phyloP scores from a whole-genome alignment of 345 rosid species.

The Citrus maxima region DNA sequence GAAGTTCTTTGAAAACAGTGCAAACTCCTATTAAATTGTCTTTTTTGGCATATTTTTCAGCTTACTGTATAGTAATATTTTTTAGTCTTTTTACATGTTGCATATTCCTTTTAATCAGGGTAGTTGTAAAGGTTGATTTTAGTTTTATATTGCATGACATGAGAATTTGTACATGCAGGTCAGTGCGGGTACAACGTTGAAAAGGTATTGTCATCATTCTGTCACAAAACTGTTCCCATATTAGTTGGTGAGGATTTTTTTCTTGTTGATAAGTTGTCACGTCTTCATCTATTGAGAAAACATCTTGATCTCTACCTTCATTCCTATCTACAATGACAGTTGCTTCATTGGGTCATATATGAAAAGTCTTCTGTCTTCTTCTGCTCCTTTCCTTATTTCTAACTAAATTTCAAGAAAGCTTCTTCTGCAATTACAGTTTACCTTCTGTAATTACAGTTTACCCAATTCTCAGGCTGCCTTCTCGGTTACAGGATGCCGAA shows the following conservation, averaged over 20 bases:
- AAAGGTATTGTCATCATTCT: slow-evolving; percentile 48
- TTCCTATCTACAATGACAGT: not conserved
- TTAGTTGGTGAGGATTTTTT: not conserved
- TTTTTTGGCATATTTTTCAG: not conserved
- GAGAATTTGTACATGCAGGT: slow-evolving; percentile 49
- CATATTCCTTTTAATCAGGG: not conserved
- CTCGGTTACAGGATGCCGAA: not conserved
- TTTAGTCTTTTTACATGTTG: not conserved
- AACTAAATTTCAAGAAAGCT: not conserved
- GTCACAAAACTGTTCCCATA: slow-evolving; percentile 3
- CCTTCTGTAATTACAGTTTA: not conserved
- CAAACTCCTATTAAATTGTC: not conserved
- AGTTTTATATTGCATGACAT: slow-evolving; percentile 12
- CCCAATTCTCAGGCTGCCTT: not conserved
- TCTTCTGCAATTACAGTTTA: not conserved
- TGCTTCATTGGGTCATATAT: not conserved
- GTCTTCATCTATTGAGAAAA: not conserved
- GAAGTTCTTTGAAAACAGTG: not conserved
- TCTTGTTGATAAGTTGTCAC: not conserved
- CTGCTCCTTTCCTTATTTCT: not conserved
- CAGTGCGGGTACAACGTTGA: slow-evolving; percentile 72
- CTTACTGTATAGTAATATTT: not conserved
- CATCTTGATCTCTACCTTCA: not conserved
- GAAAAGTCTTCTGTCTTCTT: not conserved
- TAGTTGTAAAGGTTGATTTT: not conserved